Evolutionary conservation across 257 asterid species (phyloP), one percentile per base, ranked within the genome.

Genomic region (Nicotiana otophora): DNA sequence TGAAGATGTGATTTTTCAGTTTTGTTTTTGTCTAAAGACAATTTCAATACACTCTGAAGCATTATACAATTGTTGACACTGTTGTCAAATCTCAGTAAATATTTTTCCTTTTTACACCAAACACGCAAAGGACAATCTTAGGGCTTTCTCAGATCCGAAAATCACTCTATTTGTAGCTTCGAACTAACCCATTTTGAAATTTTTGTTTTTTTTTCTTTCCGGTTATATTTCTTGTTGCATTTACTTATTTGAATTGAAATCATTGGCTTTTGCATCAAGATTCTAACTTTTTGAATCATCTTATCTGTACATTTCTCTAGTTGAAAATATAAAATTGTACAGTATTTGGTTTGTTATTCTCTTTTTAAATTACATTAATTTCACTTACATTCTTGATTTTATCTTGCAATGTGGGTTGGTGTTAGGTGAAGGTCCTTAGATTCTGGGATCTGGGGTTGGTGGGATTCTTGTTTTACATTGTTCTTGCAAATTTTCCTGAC

Each of bases 331-430:
- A 53, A 53, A 12, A 53, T 53, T 53, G 17, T 67, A 15, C 23
- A 65, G 74, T 67, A 16, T 17, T 67, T 34, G 28, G 76, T 67
- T 84, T 68, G 14, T 70, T 54, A 34, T 74, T 83, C 34, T 82
- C 28, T 20, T 30, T 42, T 86, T 84, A 61, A 77, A 54, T 65
- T 48, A 66, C 30, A 61, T 66, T 53, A 39, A 10, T 34, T 72
- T 20, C 34, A 58, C 26, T 79, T 78, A 83, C 36, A 74, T 83
- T 80, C 46, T 82, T 26, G 78, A 39, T 76, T 80, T 86, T 42
- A 2, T 84, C 79, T 84, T 85, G 86, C 89, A 90, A 91, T 91
- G 96, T 80, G 91, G 91, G 89, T 84, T 84, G 83, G 83, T 54
- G 33, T 89, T 85, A 81, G 34, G 79, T 82, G 55, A 81, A 80